Conservation (phyloP, 2,329 filamentous ascomycete species). For the Phialocephala subalpina region DNA sequence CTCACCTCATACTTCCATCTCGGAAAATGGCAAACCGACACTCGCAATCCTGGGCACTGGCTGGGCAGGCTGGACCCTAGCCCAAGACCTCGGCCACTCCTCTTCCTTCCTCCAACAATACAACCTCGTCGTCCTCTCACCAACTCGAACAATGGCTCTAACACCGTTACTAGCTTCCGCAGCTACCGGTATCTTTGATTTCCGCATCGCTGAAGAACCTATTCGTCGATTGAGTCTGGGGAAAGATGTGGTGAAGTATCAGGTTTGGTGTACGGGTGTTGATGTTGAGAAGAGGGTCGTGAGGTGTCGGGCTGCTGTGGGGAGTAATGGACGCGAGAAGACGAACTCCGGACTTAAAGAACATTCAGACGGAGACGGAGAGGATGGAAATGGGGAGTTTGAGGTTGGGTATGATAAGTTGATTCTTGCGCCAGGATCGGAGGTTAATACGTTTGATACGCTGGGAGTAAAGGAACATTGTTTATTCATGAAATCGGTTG, state of each 20-base stretch:
- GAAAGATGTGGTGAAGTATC: conserved; percentile 46
- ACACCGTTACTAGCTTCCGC: conserved; percentile 54
- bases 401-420: conserved; percentile 51
- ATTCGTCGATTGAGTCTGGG: conserved; percentile 44
- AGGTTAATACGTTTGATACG: conserved; percentile 75
- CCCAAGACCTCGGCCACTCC: conserved; percentile 45
- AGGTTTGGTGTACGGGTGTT: conserved; percentile 49
- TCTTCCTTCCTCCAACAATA: conserved; percentile 40
- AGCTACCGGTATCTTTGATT: conserved; percentile 53
- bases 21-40: conserved; percentile 20
- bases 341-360: conserved; percentile 11
- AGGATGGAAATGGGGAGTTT: conserved; percentile 39
- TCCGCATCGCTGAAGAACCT: conserved; percentile 54
- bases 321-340: conserved; percentile 25
- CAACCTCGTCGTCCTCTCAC: conserved; percentile 52
- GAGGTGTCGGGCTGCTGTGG: conserved; percentile 47
- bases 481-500: conserved; percentile 82
- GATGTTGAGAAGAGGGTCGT: conserved; percentile 47
- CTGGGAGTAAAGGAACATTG: conserved; percentile 83
- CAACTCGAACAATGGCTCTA: conserved; percentile 51
- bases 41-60: conserved; percentile 48
- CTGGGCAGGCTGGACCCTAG: conserved; percentile 45
- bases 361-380: conserved; percentile 27
- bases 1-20: neutral
- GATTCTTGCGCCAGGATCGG: conserved; percentile 51